Base-by-base conservation (phyloP, 306 rosid species). In the Corylus heterophylla region DNA sequence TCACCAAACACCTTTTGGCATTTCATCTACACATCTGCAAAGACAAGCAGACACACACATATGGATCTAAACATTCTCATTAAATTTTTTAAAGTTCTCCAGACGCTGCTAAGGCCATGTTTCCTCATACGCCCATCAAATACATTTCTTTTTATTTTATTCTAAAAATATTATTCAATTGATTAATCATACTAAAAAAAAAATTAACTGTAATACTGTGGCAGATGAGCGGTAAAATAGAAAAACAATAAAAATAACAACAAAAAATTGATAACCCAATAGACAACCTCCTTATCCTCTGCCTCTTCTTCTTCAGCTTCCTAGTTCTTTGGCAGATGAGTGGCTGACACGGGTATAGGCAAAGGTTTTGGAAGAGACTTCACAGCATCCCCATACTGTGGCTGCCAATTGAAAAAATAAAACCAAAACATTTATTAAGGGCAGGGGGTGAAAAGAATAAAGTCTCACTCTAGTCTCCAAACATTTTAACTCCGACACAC, bases 291-390 rank as follows among this genome's bases (percentile, higher is more conserved):
- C 69, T 81, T 85, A 55, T 72, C 82, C 59, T 87, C 84, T 35
- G 82, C 90, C 70, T 77, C 80, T 11, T 84, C 85, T 79, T 83
- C 88, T 77, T 82, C 78, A 13, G 66, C 85, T 74, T 89, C 97
- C 78, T 93, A 79, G 80, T 80, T 79, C 85, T 86, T 86, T 51
- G 85, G 71, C 50, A 58, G 42, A 71, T 45, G 50, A 75, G 68
- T 80, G 74, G 81, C 83, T 76, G 82, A 86, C 78, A 76, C 67
- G 11, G 87, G 74, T 18, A 89, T 76, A 71, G 97, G 94, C 73
- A 71, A 87, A 64, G 99, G 96, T 78, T 88, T 89, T 12, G 99
- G 99, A 81, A 95, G 94, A 69, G 89, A 74, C 77, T 83, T 90
- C 29, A 79, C 83, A 77, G 74, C 77, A 72, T 89, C 89, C 63